Base-by-base conservation (phyloP, 768 basidiomycete species). In the Thelephora ganbajun region DNA sequence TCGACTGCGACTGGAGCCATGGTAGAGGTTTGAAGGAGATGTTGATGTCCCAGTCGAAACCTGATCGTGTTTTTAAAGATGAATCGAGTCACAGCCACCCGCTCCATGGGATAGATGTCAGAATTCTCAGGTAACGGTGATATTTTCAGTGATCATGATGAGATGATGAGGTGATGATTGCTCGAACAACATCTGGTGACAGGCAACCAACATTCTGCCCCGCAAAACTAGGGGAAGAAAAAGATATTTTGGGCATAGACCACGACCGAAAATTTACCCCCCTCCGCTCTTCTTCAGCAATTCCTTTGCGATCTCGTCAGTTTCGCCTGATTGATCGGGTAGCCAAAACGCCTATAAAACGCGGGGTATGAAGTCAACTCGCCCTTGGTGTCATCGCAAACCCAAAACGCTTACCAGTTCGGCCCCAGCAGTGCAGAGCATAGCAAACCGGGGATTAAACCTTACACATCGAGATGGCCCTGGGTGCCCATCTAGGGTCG, bases 371-470 rank as follows among this genome's bases (percentile, higher is more conserved):
- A 14, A 22, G 39, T 41, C 16, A n/a, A n/a, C n/a, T n/a, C n/a
- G n/a, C 26, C 26, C 26, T 44, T 23, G 11, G 1, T 47, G 46
- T 41, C 45, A 50, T 45, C 39, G 51, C 47, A 16, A 26, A 34
- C n/a, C 42, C 48, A 42, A 44, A 20, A 53, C 35, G 52, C 73
- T 53, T 54, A 92, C 93, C 68, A 96, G 60, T 59, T 93, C 89
- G 50, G 76, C 70, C 14, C 90, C 89, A 22, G 87, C 89, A 11
- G 77, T 78, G 49, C 76, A 80, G 71, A 97, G 72, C 90, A 97
- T 94, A 26, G 83, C 82, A 50, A 76, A 72, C 49, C 87, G 76
- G 6, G 93, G 92, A 60, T 96, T 98, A 61, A 93, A 94, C 56
- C 71, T 77, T 2, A 96, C 86, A 50, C 88, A 91, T 59, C 96